Conservation (phyloP, 768 basidiomycete genomes). For the Baorangia bicolor region DNA sequence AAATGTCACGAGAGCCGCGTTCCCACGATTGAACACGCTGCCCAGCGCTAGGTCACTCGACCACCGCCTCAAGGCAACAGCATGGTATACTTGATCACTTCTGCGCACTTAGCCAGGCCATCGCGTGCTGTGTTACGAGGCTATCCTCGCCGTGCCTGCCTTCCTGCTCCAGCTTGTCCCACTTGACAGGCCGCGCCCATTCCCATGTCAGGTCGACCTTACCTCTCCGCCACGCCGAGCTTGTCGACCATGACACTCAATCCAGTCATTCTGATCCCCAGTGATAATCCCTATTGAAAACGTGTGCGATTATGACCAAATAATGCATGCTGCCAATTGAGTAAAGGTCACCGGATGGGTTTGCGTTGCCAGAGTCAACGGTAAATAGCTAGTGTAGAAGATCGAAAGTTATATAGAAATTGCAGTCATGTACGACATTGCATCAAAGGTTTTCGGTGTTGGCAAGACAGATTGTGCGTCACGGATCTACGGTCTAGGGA, state of each 20-base stretch:
- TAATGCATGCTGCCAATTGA: slow-evolving; percentile 16
- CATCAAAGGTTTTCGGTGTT: slow-evolving; percentile 8
- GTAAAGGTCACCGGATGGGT: slow-evolving; percentile 5
- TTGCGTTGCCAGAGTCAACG: slow-evolving; percentile 15
- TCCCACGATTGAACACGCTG: slow-evolving; percentile 21
- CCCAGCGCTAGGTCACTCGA: not conserved
- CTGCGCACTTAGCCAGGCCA: not conserved
- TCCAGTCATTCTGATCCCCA: not conserved
- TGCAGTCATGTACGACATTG: slow-evolving; percentile 15
- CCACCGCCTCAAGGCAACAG: slow-evolving; percentile 22
- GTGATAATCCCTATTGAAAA: slow-evolving; percentile 1
- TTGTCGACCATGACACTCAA: not conserved
- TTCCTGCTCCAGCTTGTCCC: slow-evolving; percentile 5
- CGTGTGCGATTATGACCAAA: slow-evolving; percentile 21
- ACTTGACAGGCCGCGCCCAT: slow-evolving; percentile 1
- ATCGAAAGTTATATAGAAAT: slow-evolving; percentile 26
- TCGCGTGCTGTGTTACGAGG: slow-evolving; percentile 8
- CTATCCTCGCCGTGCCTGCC: not conserved
- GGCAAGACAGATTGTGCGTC: slow-evolving; percentile 2
- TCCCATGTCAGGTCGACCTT: slow-evolving; percentile 15
- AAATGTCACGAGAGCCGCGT: slow-evolving; percentile 19
- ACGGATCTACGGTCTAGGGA: slow-evolving; percentile 32
- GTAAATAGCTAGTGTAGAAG: slow-evolving; percentile 29
- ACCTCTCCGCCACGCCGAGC: not conserved
- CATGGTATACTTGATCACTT: slow-evolving; percentile 12